Base-by-base conservation (phyloP, 2,329 filamentous ascomycete genomes). In the Metarhizium anisopliae region DNA sequence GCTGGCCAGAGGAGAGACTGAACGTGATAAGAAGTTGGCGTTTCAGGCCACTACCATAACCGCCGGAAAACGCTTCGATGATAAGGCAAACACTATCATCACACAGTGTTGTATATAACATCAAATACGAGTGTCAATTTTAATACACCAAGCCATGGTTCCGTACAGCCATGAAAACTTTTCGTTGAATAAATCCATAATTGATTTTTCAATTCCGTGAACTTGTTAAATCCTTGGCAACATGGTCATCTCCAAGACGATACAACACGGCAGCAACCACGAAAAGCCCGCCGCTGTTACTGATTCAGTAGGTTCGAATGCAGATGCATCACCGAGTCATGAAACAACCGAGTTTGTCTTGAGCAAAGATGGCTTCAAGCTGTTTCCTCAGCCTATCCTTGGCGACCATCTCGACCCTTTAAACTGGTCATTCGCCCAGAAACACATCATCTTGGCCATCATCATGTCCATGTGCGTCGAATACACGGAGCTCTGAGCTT, bases 321-420 rank as follows among this genome's bases (percentile, higher is more conserved):
- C 13, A 11, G n/a, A n/a, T 20, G 42, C 5, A 45, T 45, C 42
- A 45, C 14, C 5, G n/a, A 20, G 42, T 18, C 42, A 14, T 16
- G 42, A 7, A 14, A 16, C 7, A 14, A 11, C 42, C 14, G 51
- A 53, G 11, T 4, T 25, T 13, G 36, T 42, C 7, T n/a, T 52
- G n/a, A 38, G 43, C 25, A 29, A 42, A n/a, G 42, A 66, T 53
- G 64, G 64, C 47, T 60, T 68, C 57, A 59, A 74, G 66, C 71
- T 72, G 50, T 53, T 53, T 53, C 51, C 51, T 16, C 51, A 53
- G n/a, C 51, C 51, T 32, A 29, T 53, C 14, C 18, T 11, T 51
- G 61, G 67, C 25, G 78, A 80, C 59, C 62, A 69, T 1, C 65
- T 80, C 20, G 79, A 82, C 59, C 79, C 79, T n/a, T 66, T 82